Evolutionary conservation across 2,329 filamentous ascomycete species (phyloP).

Genomic region (Trichoderma sp.): DNA sequence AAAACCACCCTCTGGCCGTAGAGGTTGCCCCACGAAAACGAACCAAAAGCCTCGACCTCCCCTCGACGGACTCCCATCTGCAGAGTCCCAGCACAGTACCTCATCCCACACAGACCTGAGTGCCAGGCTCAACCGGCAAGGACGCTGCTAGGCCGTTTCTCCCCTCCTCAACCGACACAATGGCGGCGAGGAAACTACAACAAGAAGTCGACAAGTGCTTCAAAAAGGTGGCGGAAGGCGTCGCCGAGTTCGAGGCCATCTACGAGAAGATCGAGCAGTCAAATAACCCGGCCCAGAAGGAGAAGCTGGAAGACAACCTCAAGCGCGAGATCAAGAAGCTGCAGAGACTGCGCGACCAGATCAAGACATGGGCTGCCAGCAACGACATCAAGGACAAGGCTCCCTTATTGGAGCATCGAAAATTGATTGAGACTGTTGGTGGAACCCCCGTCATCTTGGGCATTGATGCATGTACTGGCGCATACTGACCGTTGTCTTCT

Average conservation of each 20-base stretch:
- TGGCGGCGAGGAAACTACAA: constrained; percentile 94
- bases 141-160: constrained; percentile 18
- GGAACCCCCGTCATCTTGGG: constrained; percentile 29
- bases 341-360: constrained; percentile 94
- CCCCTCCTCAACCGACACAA: constrained; percentile 48
- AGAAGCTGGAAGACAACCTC: constrained; percentile 96
- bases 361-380: constrained; percentile 98
- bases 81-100: background rate
- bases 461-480: constrained; percentile 23
- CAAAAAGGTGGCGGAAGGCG: constrained; percentile 95
- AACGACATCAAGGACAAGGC: constrained; percentile 99
- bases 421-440: constrained; percentile 93
- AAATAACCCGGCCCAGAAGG: constrained; percentile 91
- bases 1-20: constrained; percentile 3
- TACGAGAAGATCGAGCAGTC: constrained; percentile 97
- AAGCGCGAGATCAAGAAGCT: constrained; percentile 99
- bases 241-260: constrained; percentile 87
- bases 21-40: constrained; percentile 28
- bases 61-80: background rate
- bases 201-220: constrained; percentile 99
- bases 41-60: constrained; percentile 8
- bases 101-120: background rate
- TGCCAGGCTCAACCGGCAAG: constrained; percentile 13
- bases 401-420: constrained; percentile 88
- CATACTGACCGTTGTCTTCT: constrained; percentile 11